Base-by-base conservation (phyloP, 306 rosid genomes). In the Comarum palustre region DNA sequence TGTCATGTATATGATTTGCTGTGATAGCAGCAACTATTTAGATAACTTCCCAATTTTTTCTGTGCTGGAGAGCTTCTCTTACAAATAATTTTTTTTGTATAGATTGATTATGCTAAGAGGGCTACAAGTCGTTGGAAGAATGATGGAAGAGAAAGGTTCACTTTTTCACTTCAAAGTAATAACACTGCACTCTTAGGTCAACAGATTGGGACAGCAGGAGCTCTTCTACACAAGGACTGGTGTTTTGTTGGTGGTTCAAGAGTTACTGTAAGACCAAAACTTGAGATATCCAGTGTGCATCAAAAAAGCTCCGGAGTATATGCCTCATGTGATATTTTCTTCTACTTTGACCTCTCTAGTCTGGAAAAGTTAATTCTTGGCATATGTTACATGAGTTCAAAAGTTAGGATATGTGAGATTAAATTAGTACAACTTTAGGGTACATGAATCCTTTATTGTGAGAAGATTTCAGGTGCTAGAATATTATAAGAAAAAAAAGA, bases 201-300 rank as follows among this genome's bases (percentile, higher is more conserved):
- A 60, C 73, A 6, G 72, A 68, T 61, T 75, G 52, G 69, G 52
- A 61, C 74, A 45, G 58, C 60, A 46, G 73, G 83, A 66, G 73
- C 72, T 75, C 64, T 73, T 76, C 65, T 55, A 57, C 68, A 29
- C 0, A 72, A 80, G 62, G 82, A 86, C 77, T 89, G 97, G 98
- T 88, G 92, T 85, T 94, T 91, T 87, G 61, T 75, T 42, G 86
- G 90, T 80, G 98, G 98, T 72, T 88, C 92, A 76, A 89, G 67
- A 74, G 55, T 91, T 79, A 20, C 60, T 60, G 10, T 68, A 38
- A 84, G 80, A 75, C 92, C 97, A 39, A 85, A 88, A 72, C 74
- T 76, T 80, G 81, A 80, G 65, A 77, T 64, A 80, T 52, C 75
- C 70, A 71, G 75, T 80, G 76, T 39, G 25, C 51, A 60, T 81